Percentiles rank a stretch among this genome's conserved stretches.
Evolutionary conservation across 805 yeast species (phyloP).

Genomic region (Metschnikowia cerradonensis): DNA sequence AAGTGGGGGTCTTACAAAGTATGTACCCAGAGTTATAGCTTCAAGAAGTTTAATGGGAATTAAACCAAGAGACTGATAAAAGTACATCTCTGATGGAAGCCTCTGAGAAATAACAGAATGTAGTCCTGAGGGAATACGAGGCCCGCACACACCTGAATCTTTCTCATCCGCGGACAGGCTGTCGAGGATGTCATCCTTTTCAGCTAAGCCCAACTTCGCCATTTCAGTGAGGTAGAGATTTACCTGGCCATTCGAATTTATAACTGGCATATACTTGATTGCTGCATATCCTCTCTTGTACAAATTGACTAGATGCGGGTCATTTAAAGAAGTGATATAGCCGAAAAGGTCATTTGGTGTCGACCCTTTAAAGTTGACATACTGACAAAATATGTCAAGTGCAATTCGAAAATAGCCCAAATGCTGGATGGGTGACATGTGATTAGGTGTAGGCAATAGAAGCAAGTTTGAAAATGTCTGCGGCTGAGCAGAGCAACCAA

Average conservation of each 20-base stretch:
- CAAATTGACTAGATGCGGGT: constrained; percentile 41
- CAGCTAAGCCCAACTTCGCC: constrained; percentile 29
- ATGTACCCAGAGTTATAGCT: constrained; percentile 60
- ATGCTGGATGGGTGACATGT: constrained; percentile 37
- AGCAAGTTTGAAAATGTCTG: constrained; percentile 53
- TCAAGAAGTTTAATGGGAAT: constrained; percentile 60
- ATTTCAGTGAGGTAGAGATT: constrained; percentile 50
- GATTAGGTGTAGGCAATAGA: constrained; percentile 39
- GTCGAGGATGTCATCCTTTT: constrained; percentile 6
- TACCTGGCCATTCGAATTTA: constrained; percentile 65
- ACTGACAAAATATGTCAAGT: constrained; percentile 36
- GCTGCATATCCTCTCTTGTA: constrained; percentile 69
- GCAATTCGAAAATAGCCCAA: constrained; percentile 39
- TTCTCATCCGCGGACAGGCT: not conserved
- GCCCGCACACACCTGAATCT: not conserved
- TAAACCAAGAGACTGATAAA: constrained; percentile 76
- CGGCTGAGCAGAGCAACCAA: constrained; percentile 76
- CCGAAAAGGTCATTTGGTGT: constrained; percentile 37
- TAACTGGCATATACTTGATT: constrained; percentile 67
- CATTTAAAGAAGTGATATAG: constrained; percentile 43
- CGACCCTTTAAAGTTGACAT: constrained; percentile 25
- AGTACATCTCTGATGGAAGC: constrained; percentile 80
- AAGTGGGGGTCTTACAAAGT: constrained; percentile 59
- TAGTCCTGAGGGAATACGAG: constrained; percentile 66
- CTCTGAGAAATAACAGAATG: constrained; percentile 81